Percentiles rank a stretch among this genome's conserved stretches.
Evolutionary conservation across 352 stramenopile genomes (phyloP).

Genomic region (Phytopythium chamaehyphon): DNA sequence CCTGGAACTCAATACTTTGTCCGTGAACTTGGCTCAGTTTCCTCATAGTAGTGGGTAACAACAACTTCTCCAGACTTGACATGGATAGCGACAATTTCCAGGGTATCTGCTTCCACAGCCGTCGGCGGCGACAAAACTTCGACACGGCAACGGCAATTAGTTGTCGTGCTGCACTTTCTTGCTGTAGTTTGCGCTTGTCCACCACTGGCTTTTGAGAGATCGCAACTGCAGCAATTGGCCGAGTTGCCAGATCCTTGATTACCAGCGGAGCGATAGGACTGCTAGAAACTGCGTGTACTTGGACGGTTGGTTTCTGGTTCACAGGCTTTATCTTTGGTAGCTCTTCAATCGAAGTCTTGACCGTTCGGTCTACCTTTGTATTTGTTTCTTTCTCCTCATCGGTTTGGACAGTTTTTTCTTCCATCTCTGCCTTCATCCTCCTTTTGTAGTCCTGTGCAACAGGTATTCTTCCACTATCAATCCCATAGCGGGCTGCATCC

Average conservation of each 20-base stretch:
- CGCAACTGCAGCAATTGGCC: too few relatives aligned
- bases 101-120: slow-evolving; percentile 38
- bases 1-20: slow-evolving; percentile 23
- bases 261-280: neutral
- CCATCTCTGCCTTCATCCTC: slow-evolving; percentile 5
- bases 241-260: too few relatives aligned
- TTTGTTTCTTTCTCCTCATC: slow-evolving; percentile 29
- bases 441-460: neutral
- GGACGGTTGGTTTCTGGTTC: neutral
- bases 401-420: slow-evolving; percentile 59
- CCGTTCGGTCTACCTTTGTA: neutral
- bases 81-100: slow-evolving; percentile 45
- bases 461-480: slow-evolving; percentile 22
- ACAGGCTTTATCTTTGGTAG: neutral
- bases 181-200: too few relatives aligned
- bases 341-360: too few relatives aligned
- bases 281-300: neutral
- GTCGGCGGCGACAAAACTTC: slow-evolving; percentile 34
- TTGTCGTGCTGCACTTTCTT: slow-evolving; percentile 20
- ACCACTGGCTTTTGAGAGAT: too few relatives aligned
- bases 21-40: slow-evolving; percentile 10
- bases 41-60: slow-evolving; percentile 30
- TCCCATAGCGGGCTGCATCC: slow-evolving; percentile 59
- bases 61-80: slow-evolving; percentile 15
- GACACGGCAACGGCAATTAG: slow-evolving; percentile 47